These are phyloP conservation scores for Fusarium staphyleae DNA, from an alignment of 2,329 filamentous ascomycete species.

Conservation along the genomic window DNA sequence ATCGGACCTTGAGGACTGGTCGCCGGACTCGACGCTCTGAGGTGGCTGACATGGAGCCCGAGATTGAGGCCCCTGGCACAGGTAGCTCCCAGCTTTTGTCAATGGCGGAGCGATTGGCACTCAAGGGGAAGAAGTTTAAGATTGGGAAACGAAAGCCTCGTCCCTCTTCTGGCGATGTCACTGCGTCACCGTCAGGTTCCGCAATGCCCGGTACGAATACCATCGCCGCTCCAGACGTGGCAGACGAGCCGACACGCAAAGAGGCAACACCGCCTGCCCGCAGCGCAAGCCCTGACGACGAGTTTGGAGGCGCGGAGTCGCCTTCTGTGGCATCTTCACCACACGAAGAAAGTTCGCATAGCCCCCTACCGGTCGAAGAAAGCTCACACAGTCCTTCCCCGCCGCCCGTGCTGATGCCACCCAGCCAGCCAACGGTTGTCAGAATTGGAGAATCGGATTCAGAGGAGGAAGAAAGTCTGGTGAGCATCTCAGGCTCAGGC, in stretches of 20 bases:
- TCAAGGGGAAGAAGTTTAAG: constrained; percentile 61
- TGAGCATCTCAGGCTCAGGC: constrained; percentile 7
- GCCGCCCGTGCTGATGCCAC: constrained; percentile 2
- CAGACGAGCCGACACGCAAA: not conserved
- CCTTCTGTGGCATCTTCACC: constrained; percentile 11
- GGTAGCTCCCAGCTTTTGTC: constrained; percentile 54
- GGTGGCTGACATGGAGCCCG: constrained; percentile 4
- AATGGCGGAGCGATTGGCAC: constrained; percentile 64
- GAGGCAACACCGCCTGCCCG: not conserved
- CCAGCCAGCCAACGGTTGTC: constrained; percentile 33
- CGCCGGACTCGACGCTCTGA: constrained; percentile 38
- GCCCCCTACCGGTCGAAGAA: constrained; percentile 17
- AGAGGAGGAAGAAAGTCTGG: constrained; percentile 21
- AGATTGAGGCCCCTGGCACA: constrained; percentile 11
- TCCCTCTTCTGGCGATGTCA: constrained; percentile 3
- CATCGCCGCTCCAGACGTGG: not conserved
- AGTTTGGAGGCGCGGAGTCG: constrained; percentile 1
- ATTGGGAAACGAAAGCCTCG: constrained; percentile 51
- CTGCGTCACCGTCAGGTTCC: constrained; percentile 6
- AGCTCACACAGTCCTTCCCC: constrained; percentile 28
- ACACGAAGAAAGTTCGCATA: constrained; percentile 19
- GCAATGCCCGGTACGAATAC: not conserved
- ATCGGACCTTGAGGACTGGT: constrained; percentile 25
- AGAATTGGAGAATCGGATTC: constrained; percentile 39
- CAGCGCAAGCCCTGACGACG: not conserved